Evolutionary conservation across 148 eudicot species (phyloP), one percentile per base, ranked within the genome.

Genomic region (Cornus florida): DNA sequence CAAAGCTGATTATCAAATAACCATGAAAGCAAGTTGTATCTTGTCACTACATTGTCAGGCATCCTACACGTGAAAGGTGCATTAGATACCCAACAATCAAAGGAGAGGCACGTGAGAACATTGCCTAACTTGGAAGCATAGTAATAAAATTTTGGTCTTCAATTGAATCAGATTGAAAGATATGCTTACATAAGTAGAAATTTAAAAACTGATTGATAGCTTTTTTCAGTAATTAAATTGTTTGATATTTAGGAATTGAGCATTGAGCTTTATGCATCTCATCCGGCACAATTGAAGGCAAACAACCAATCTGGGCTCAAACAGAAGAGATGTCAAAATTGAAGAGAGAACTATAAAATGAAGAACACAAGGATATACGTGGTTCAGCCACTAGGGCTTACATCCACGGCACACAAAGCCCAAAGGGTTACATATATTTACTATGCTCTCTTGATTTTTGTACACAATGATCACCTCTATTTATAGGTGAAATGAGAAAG

Each of bases 221-320:
- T 16, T 43, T 13, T 57, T 13, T 62, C 20, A 2, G 64, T 16
- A 57, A 14, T 57, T 16, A 57, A 57, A 4, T 35, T 35, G 38
- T 4, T 39, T 43, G 48, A 9, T 43, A 43, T 0, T 43, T 43
- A 43, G 48, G 48, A 43, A 62, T 62, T 17, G 23, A 62, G 64
- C 64, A 57, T 57, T 57, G 64, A 57, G 66, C 66, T 62, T 14
- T 62, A 62, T 62, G 66, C 66, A 62, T 62, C 66, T 62, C 66
- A 62, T 62, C 7, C 23, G 2, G 12, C 59, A 12, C 59, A 53
- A 53, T 53, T 53, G 59, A 53, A 11, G 14, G 59, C 59, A 53
- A 53, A 2, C 8, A 62, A 62, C 66, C 66, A 62, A 62, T 62
- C 23, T 19, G 19, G 23, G 66, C 20, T 17, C 23, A 1, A 0